Evolutionary conservation across 1,139 yeast genomes (phyloP).

Genomic region (Lodderomyces beijingensis): DNA sequence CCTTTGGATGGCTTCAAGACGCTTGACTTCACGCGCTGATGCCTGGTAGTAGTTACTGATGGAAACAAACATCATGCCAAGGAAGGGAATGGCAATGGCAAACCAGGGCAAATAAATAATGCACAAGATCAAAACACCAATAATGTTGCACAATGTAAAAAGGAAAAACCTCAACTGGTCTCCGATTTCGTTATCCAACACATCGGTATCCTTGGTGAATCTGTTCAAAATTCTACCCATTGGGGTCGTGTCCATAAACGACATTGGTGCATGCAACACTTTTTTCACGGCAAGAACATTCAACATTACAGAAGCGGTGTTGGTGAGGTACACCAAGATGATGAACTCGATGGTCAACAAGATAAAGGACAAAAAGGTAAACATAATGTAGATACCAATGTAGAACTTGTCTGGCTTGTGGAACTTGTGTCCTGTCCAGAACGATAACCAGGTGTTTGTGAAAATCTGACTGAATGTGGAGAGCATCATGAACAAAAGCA

Average conservation of each 20-base stretch:
- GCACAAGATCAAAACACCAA: slow-evolving; percentile 66
- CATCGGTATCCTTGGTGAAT: slow-evolving; percentile 81
- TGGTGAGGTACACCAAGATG: slow-evolving; percentile 47
- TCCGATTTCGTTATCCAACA: slow-evolving; percentile 71
- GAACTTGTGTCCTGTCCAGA: slow-evolving; percentile 68
- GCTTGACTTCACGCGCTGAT: slow-evolving; percentile 73
- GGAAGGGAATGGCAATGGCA: slow-evolving; percentile 43
- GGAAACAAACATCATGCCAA: slow-evolving; percentile 30
- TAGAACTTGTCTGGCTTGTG: slow-evolving; percentile 48
- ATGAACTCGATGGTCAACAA: slow-evolving; percentile 42
- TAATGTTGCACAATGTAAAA: slow-evolving; percentile 46
- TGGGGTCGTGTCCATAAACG: slow-evolving; percentile 60
- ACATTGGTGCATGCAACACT: slow-evolving; percentile 61
- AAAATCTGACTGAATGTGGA: slow-evolving; percentile 61
- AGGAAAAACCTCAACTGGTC: slow-evolving; percentile 52
- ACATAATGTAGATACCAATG: slow-evolving; percentile 67
- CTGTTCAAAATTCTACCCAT: slow-evolving; percentile 58
- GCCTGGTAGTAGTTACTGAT: slow-evolving; percentile 56
- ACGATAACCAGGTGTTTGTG: slow-evolving; percentile 79
- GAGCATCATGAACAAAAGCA: slow-evolving; percentile 27
- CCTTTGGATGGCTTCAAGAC: slow-evolving; percentile 74
- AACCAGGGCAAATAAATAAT: slow-evolving; percentile 73
- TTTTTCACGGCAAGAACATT: slow-evolving; percentile 51
- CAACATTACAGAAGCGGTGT: slow-evolving; percentile 42
- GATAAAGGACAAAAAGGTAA: slow-evolving; percentile 38